phyloP scores from a whole-genome alignment of 306 rosid species.

The Heteromeles arbutifolia region DNA sequence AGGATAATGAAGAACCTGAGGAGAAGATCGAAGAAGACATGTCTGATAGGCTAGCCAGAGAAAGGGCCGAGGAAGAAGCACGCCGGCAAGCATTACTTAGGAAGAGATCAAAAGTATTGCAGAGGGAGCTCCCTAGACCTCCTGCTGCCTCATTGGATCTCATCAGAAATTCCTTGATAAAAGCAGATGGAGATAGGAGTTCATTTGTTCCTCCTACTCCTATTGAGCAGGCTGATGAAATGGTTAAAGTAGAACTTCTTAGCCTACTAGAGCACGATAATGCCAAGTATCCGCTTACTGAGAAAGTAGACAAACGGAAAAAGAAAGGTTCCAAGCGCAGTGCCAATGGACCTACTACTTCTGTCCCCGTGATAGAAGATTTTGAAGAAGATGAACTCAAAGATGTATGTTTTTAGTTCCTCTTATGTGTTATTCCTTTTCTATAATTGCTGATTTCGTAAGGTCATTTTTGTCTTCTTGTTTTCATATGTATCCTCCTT shows the following conservation, averaged over 20 bases:
- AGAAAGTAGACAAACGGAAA: slow-evolving; percentile 56
- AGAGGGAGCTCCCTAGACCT: slow-evolving; percentile 94
- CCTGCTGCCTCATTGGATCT: slow-evolving; percentile 74
- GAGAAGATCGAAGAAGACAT: slow-evolving; percentile 84
- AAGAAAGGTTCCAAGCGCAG: slow-evolving; percentile 57
- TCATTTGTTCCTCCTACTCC: slow-evolving; percentile 89
- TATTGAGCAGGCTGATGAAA: slow-evolving; percentile 86
- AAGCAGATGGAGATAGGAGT: slow-evolving; percentile 89
- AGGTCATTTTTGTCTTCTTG: background rate
- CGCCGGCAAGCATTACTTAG: slow-evolving; percentile 75
- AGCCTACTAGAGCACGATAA: slow-evolving; percentile 77
- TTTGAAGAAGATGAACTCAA: slow-evolving; percentile 69
- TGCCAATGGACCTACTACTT: slow-evolving; percentile 37
- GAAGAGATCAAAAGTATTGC: slow-evolving; percentile 90
- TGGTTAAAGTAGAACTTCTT: slow-evolving; percentile 69
- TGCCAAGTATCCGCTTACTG: slow-evolving; percentile 77
- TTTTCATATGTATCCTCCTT: background rate
- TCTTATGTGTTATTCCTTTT: background rate
- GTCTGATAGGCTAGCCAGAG: slow-evolving; percentile 92
- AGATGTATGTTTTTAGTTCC: slow-evolving; percentile 41
- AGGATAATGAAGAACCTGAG: slow-evolving; percentile 74
- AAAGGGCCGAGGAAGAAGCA: slow-evolving; percentile 85
- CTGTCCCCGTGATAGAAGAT: slow-evolving; percentile 65
- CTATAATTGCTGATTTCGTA: background rate
- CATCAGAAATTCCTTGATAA: slow-evolving; percentile 69